Evolutionary conservation across 176 grass and related monocot genomes (phyloP).

Genomic region (Rhynchospora tenuis): DNA sequence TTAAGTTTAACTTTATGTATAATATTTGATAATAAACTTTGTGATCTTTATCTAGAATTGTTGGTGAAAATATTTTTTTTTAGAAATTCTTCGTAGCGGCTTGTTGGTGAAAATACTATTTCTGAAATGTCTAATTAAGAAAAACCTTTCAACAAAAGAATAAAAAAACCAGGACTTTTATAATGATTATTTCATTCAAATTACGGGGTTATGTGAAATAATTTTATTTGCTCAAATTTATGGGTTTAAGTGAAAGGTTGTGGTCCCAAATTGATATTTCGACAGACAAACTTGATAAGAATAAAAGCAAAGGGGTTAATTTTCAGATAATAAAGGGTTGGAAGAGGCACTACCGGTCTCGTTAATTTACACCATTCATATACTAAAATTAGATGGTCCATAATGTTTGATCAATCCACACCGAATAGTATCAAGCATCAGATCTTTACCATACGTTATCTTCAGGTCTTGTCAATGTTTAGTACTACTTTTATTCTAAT

Average conservation of each 20-base stretch:
- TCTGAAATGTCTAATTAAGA: neutral
- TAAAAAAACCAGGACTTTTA: neutral
- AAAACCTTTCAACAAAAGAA: neutral
- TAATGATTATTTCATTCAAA: neutral
- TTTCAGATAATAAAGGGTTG: neutral
- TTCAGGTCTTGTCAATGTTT: neutral
- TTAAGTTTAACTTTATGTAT: no score
- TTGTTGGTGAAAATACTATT: neutral
- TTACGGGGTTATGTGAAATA: no score
- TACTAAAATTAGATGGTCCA: neutral
- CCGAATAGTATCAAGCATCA: neutral
- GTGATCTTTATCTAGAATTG: neutral
- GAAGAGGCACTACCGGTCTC: neutral
- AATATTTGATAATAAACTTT: no score
- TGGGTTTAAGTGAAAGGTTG: neutral
- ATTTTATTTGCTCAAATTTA: no score
- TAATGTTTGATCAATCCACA: neutral
- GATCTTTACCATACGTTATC: neutral
- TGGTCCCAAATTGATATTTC: neutral
- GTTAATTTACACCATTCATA: neutral
- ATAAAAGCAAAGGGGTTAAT: neutral
- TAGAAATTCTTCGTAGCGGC: no score
- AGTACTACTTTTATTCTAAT: neutral
- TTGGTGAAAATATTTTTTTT: neutral
- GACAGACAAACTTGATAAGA: neutral